Evolutionary conservation across 2,329 filamentous ascomycete species (phyloP), one percentile per base, ranked within the genome.

Genomic region (Epichloe sibirici): DNA sequence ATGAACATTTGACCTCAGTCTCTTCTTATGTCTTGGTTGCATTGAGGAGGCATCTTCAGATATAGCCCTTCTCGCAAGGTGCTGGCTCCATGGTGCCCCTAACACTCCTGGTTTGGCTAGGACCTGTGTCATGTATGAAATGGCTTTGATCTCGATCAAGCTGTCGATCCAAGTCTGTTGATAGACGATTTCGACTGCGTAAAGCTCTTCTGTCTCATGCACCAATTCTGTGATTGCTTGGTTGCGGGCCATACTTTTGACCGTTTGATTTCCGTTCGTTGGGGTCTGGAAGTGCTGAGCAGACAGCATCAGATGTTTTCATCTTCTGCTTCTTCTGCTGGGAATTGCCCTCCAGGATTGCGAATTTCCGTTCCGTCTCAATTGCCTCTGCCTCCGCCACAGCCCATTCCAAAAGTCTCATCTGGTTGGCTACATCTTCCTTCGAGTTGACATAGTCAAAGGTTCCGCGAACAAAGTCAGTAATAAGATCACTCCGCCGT

Each of bases 321-420:
- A 43, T 49, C 25, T 49, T 45, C 45, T 28, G 28, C 37, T 17
- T 49, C 25, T 49, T 45, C 45, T 28, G 28, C 37, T 17, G 25
- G 17, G 44, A 2, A 15, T 25, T 42, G 9, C 38, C 15, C 17
- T 46, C 13, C 11, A 35, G 17, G 21, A 12, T 34, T 34, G 51
- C 28, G 28, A 8, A 11, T 31, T 31, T 31, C 9, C 28, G 28
- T 31, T 31, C 28, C 1, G 28, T 11, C 28, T 31, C 28, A 4
- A 65, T 58, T 45, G 61, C 46, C 42, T 54, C 56, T 39, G 61
- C 40, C 56, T 66, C 59, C 49, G 60, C 45, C 45, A 62, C 51
- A 40, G 56, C 56, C 64, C 63, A 65, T 59, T 55, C 55, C 48
- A 60, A 34, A 49, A 62, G 57, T 47, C 57, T 55, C 38, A 23